Conservation (phyloP, 2,329 filamentous ascomycete genomes). For the Fusarium hostae region DNA sequence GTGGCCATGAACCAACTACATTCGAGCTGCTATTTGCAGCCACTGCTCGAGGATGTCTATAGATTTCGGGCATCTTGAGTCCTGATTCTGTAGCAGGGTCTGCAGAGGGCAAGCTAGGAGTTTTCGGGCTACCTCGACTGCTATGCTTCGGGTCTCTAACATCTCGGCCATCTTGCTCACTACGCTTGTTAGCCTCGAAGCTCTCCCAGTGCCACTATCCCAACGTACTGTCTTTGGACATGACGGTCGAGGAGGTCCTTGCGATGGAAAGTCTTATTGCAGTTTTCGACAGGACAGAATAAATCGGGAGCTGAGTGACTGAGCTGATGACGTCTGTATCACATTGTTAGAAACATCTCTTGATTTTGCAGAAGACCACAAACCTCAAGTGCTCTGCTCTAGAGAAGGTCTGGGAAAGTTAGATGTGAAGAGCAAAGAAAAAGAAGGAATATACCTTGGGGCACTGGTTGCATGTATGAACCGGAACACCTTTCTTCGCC, state of each 20-base stretch:
- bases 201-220: neutral
- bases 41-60: conserved; percentile 17
- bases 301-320: conserved; percentile 67
- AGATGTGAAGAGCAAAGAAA: conserved; percentile 1
- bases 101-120: conserved; percentile 26
- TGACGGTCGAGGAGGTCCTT: conserved; percentile 70
- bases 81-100: conserved; percentile 20
- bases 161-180: conserved; percentile 36
- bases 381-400: conserved; percentile 71
- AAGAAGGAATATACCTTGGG: conserved; percentile 56
- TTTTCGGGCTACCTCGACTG: conserved; percentile 29
- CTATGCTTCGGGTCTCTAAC: conserved; percentile 5
- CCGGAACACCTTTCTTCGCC: conserved; percentile 68
- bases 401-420: conserved; percentile 64
- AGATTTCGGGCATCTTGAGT: conserved; percentile 38
- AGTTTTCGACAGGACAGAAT: conserved; percentile 63
- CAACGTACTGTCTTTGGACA: conserved; percentile 52
- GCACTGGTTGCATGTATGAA: conserved; percentile 65
- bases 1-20: conserved; percentile 40
- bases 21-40: conserved; percentile 13
- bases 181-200: conserved; percentile 30
- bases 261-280: conserved; percentile 67
- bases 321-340: conserved; percentile 66
- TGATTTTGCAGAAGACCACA: conserved; percentile 26
- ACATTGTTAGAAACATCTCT: conserved; percentile 40